Evolutionary conservation across 208 protist genomes (phyloP).

Genomic region (Sergeia podlipaevii): DNA sequence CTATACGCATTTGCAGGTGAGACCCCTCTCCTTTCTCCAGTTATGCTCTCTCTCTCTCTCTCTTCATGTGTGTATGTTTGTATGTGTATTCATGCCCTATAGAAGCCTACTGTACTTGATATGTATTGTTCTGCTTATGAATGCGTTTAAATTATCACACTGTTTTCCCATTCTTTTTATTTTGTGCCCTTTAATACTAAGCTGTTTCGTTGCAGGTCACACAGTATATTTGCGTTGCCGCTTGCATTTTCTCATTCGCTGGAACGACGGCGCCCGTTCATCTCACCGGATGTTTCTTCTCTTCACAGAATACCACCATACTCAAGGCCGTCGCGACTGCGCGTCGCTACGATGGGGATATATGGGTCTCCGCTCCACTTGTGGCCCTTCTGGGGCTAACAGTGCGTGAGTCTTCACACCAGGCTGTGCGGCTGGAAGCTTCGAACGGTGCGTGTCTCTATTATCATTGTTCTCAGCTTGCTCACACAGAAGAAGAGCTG

Average conservation of each 20-base stretch:
- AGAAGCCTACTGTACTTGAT: neutral
- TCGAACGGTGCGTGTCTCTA: constrained; percentile 21
- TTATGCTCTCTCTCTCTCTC: neutral
- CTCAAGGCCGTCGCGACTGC: constrained; percentile 26
- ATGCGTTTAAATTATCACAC: too few species aligned
- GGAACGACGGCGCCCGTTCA: constrained; percentile 13
- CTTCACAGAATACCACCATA: constrained; percentile 19
- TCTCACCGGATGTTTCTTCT: constrained; percentile 37
- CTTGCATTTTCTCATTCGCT: neutral
- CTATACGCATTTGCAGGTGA: too few species aligned
- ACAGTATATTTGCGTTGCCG: constrained; percentile 3
- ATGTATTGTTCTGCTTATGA: too few species aligned
- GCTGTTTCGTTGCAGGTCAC: neutral
- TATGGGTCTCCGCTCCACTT: constrained; percentile 47
- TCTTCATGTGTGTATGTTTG: neutral
- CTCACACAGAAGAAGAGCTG: constrained; percentile 11
- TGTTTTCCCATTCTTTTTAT: neutral
- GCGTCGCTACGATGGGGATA: constrained; percentile 11
- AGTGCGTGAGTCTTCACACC: neutral
- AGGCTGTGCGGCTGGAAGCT: constrained; percentile 16
- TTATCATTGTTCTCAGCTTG: constrained; percentile 54
- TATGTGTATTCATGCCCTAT: neutral
- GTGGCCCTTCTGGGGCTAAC: constrained; percentile 21
- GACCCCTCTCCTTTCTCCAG: too few species aligned
- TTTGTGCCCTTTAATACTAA: neutral